These are phyloP conservation scores for Aspergillus jensenii DNA, from an alignment of 2,329 filamentous ascomycete genomes.

Conservation along the genomic window DNA sequence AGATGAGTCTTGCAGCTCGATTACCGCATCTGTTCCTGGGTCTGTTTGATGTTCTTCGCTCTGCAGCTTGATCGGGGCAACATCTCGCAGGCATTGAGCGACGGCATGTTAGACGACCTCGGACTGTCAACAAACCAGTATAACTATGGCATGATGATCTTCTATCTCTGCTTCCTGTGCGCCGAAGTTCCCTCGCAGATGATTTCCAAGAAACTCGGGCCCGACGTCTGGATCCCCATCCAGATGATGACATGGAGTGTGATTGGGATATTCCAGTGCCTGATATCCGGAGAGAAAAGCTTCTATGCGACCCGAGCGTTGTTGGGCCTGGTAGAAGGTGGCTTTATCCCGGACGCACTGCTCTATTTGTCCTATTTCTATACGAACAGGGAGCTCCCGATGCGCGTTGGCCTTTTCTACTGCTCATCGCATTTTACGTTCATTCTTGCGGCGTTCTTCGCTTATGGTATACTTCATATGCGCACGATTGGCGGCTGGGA, in stretches of 20 bases:
- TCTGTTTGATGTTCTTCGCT: conserved; percentile 49
- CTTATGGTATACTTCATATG: conserved; percentile 45
- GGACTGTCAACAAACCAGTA: conserved; percentile 29
- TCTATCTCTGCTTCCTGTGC: conserved; percentile 29
- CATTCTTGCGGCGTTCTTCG: conserved; percentile 50
- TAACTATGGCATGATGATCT: conserved; percentile 33
- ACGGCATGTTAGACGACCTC: conserved; percentile 29
- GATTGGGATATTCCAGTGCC: conserved; percentile 22
- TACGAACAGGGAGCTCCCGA: conserved; percentile 67
- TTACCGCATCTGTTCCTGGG: conserved; percentile 31
- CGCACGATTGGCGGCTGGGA: conserved; percentile 35
- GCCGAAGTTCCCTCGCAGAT: conserved; percentile 34
- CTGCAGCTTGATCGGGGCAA: conserved; percentile 31
- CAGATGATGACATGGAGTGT: conserved; percentile 20
- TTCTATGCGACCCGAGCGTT: conserved; percentile 33
- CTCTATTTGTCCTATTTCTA: conserved; percentile 66
- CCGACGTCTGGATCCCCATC: conserved; percentile 30
- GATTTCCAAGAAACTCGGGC: conserved; percentile 29
- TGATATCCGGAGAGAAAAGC: conserved; percentile 25
- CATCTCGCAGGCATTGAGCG: conserved; percentile 24
- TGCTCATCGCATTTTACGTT: conserved; percentile 54
- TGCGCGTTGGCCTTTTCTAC: conserved; percentile 70
- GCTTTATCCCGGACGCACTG: conserved; percentile 49
- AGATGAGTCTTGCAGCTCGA: not conserved
- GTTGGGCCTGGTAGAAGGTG: conserved; percentile 51